These are phyloP conservation scores for Beauveria medogensis DNA, from an alignment of 2,329 filamentous ascomycete genomes.

Conservation along the genomic window DNA sequence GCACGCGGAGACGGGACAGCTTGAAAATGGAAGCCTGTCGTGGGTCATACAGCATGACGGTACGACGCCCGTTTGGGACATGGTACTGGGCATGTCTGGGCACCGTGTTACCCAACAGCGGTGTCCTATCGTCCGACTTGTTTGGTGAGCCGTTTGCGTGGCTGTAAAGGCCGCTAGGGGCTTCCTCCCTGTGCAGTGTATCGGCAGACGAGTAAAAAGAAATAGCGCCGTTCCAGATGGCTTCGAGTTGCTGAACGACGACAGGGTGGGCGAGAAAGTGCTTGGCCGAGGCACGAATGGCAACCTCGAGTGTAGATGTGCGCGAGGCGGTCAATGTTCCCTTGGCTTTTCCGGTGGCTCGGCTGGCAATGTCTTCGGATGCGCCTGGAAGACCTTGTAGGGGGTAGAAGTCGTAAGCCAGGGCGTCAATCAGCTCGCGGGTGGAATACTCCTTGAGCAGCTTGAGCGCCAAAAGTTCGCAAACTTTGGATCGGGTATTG, in stretches of 20 bases:
- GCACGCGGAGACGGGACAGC: conserved; percentile 80
- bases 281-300: conserved; percentile 87
- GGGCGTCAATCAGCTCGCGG: conserved; percentile 82
- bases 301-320: conserved; percentile 85
- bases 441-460: conserved; percentile 84
- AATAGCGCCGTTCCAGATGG: conserved; percentile 93
- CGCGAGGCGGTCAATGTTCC: conserved; percentile 55
- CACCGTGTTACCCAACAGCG: conserved; percentile 35
- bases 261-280: conserved; percentile 85
- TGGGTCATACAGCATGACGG: conserved; percentile 83
- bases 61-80: conserved; percentile 50
- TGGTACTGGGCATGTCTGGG: conserved; percentile 25
- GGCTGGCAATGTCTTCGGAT: conserved; percentile 26
- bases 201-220: conserved; percentile 89
- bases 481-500: conserved; percentile 77
- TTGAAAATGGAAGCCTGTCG: conserved; percentile 86
- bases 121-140: conserved; percentile 40
- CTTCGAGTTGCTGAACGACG: conserved; percentile 90
- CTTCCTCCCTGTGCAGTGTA: conserved; percentile 60
- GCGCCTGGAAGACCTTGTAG: conserved; percentile 64
- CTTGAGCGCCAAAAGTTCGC: conserved; percentile 84
- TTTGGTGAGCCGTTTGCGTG: conserved; percentile 18
- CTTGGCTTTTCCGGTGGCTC: conserved; percentile 31
- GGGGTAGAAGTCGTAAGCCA: conserved; percentile 93
- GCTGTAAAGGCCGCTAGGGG: conserved; percentile 19